A percentile compares a stretch with the other conserved stretches of the same genome.
Evolutionary conservation across 179 eudicot genomes (phyloP).

Genomic region (Vitellaria paradoxa): DNA sequence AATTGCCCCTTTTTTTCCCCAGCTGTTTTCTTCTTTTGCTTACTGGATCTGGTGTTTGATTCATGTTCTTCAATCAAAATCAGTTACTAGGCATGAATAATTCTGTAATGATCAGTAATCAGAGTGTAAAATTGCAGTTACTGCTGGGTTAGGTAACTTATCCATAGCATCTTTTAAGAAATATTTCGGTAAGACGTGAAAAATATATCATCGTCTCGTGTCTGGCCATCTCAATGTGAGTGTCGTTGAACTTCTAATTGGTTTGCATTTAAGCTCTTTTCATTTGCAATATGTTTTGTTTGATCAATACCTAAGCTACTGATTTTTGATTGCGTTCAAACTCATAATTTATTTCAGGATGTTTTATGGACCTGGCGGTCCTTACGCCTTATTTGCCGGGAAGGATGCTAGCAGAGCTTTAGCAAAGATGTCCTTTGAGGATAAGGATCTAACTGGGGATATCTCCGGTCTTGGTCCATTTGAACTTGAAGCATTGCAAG

Average conservation of each 20-base stretch:
- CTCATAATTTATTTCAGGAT: constrained; percentile 34
- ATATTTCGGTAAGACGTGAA: too few relatives aligned
- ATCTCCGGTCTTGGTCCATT: constrained; percentile 55
- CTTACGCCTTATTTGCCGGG: constrained; percentile 62
- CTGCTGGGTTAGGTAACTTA: background rate
- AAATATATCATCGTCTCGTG: too few relatives aligned
- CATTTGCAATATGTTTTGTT: background rate
- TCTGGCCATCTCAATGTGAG: background rate
- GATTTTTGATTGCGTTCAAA: background rate
- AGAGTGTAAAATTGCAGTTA: background rate
- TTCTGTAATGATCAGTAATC: background rate
- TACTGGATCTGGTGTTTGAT: background rate
- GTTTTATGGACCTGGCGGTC: constrained; percentile 72
- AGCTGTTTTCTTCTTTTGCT: background rate
- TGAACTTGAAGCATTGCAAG: constrained; percentile 62
- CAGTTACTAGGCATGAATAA: background rate
- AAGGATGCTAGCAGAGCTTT: constrained; percentile 67
- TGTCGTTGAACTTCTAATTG: background rate
- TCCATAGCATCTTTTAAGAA: too few relatives aligned
- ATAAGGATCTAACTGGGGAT: constrained; percentile 55
- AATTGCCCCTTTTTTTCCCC: background rate
- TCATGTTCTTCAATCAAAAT: background rate
- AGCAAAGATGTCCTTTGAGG: constrained; percentile 70
- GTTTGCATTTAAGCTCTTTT: background rate
- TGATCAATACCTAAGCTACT: background rate